Conservation (phyloP, 129 eudicot genomes). For the Kitagawia praeruptora region DNA sequence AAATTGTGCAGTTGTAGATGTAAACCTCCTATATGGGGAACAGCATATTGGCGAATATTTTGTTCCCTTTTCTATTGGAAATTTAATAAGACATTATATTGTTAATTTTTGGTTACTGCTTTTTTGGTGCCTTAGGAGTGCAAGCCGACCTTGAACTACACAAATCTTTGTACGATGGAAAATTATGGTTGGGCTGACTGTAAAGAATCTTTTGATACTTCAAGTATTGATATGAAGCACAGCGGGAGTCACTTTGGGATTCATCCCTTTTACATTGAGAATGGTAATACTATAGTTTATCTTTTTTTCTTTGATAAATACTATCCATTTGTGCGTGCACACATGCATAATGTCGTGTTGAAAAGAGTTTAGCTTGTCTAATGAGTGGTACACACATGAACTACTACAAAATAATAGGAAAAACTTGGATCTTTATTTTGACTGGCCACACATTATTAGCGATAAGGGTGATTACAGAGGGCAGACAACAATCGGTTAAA, state of each 20-base stretch:
- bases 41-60: background rate
- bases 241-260: conserved; percentile 58
- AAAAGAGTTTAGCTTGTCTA: background rate
- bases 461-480: background rate
- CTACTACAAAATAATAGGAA: too few species aligned
- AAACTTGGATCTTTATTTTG: background rate
- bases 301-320: background rate
- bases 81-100: background rate
- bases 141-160: conserved; percentile 21
- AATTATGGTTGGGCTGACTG: conserved; percentile 56
- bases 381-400: too few species aligned
- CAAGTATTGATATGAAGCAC: conserved; percentile 35
- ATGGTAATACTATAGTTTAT: conserved; percentile 31
- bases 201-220: conserved; percentile 15
- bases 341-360: background rate
- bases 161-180: conserved; percentile 31
- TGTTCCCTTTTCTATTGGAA: background rate
- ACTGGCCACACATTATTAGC: background rate
- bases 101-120: background rate
- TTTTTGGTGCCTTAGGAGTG: conserved; percentile 34
- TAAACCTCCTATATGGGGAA: too few species aligned
- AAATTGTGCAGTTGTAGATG: background rate
- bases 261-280: conserved; percentile 88
- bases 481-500: too few species aligned
- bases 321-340: background rate